phyloP scores from a whole-genome alignment of 306 rosid genomes.

The Cotoneaster glaucophyllus region DNA sequence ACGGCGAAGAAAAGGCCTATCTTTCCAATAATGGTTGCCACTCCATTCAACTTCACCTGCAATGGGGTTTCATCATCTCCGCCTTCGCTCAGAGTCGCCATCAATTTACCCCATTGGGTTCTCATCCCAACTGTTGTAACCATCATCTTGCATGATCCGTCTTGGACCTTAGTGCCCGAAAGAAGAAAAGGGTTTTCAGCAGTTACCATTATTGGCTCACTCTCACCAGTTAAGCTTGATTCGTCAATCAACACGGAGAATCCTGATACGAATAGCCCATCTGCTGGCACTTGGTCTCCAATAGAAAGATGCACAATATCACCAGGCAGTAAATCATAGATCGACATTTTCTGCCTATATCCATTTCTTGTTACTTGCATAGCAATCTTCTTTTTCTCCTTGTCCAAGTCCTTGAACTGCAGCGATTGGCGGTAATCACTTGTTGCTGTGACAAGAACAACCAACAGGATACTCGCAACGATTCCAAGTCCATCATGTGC shows the following conservation, averaged over 20 bases:
- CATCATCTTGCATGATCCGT: slow-evolving; percentile 92
- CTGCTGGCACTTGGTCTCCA: slow-evolving; percentile 95
- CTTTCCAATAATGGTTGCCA: slow-evolving; percentile 92
- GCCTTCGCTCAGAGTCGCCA: slow-evolving; percentile 94
- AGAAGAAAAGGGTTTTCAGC: slow-evolving; percentile 76
- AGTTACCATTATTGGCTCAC: slow-evolving; percentile 77
- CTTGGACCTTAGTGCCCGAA: slow-evolving; percentile 93
- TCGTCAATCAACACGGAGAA: slow-evolving; percentile 81
- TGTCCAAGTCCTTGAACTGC: slow-evolving; percentile 94
- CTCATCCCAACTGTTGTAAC: slow-evolving; percentile 92
- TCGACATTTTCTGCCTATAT: slow-evolving; percentile 86
- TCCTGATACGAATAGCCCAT: slow-evolving; percentile 81
- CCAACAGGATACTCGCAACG: slow-evolving; percentile 86
- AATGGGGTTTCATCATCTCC: slow-evolving; percentile 98
- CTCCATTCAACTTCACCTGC: slow-evolving; percentile 94
- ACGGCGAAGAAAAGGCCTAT: slow-evolving; percentile 82
- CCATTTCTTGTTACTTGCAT: slow-evolving; percentile 87
- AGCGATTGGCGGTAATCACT: slow-evolving; percentile 92
- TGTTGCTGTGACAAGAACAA: slow-evolving; percentile 88
- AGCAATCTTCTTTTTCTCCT: slow-evolving; percentile 85
- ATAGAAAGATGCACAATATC: slow-evolving; percentile 84
- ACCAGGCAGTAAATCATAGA: slow-evolving; percentile 90
- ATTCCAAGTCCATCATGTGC: slow-evolving; percentile 97
- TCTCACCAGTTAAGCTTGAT: slow-evolving; percentile 95
- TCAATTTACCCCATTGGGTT: slow-evolving; percentile 97